Percentiles rank a stretch among this genome's conserved stretches.
Conservation (phyloP, 768 basidiomycete species). For the Tricholoma sp. region DNA sequence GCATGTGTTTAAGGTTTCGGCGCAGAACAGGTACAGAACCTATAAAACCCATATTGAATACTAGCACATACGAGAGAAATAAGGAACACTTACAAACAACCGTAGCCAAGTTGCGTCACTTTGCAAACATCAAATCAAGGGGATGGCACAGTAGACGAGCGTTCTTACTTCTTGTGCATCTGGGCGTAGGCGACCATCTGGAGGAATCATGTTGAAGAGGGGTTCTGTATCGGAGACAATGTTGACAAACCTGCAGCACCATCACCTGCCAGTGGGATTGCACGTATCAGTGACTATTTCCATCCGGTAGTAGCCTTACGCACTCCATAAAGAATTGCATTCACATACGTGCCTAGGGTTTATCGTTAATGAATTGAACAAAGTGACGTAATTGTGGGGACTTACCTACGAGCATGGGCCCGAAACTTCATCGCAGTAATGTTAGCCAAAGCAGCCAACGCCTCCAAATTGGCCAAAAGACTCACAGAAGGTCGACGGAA, state of each 20-base stretch:
- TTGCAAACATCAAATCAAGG: neutral
- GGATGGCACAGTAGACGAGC: neutral
- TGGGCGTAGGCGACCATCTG: slow-evolving; percentile 29
- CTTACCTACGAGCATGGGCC: slow-evolving; percentile 3
- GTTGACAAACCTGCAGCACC: slow-evolving; percentile 27
- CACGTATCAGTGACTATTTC: neutral
- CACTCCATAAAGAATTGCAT: slow-evolving; percentile 45
- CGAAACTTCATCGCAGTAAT: neutral
- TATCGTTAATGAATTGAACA: too few species aligned
- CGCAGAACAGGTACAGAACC: slow-evolving; percentile 38
- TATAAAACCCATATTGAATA: slow-evolving; percentile 5
- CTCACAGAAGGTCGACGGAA: slow-evolving; percentile 1
- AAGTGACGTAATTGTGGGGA: neutral
- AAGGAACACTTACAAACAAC: slow-evolving; percentile 26
- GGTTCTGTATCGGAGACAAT: neutral
- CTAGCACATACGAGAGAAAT: neutral
- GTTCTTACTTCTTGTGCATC: slow-evolving; percentile 32
- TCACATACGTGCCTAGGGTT: slow-evolving; percentile 16
- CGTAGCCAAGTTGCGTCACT: slow-evolving; percentile 42
- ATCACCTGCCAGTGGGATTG: slow-evolving; percentile 28
- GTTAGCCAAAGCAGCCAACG: neutral
- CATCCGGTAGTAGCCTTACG: slow-evolving; percentile 2
- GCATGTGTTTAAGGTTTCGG: slow-evolving; percentile 40
- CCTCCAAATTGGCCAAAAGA: too few species aligned
- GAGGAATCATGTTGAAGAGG: neutral